Evolutionary conservation across 805 yeast genomes (phyloP).

Genomic region (Blastobotrys americana): DNA sequence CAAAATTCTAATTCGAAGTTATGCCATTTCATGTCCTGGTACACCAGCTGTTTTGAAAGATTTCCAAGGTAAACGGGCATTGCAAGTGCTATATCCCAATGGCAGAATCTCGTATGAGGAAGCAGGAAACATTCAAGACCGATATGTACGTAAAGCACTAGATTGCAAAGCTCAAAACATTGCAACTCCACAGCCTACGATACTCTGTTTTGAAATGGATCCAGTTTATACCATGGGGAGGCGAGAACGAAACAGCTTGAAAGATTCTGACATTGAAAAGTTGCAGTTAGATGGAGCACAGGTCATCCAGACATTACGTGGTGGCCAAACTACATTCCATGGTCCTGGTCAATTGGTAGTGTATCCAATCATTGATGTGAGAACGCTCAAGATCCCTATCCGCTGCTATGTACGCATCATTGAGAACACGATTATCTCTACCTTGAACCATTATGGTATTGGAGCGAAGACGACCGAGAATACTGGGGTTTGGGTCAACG

Average conservation of each 20-base stretch:
- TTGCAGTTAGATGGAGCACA: slow-evolving; percentile 37
- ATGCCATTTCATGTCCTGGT: background rate
- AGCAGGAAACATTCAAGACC: slow-evolving; percentile 18
- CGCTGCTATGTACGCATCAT: slow-evolving; percentile 61
- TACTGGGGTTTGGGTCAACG: slow-evolving; percentile 82
- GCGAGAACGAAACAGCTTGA: slow-evolving; percentile 53
- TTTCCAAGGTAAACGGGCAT: background rate
- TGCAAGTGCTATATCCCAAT: slow-evolving; percentile 11
- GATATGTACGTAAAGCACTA: slow-evolving; percentile 15
- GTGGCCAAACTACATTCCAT: slow-evolving; percentile 95
- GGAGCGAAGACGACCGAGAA: slow-evolving; percentile 49
- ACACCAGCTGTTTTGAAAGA: background rate
- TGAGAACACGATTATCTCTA: slow-evolving; percentile 47
- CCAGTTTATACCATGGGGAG: slow-evolving; percentile 92
- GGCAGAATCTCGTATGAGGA: slow-evolving; percentile 18
- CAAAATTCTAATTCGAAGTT: too few species aligned
- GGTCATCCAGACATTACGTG: slow-evolving; percentile 75
- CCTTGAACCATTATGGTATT: slow-evolving; percentile 39
- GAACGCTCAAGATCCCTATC: slow-evolving; percentile 51
- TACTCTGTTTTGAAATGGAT: slow-evolving; percentile 76
- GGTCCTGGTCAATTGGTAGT: slow-evolving; percentile 92
- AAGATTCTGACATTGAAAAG: slow-evolving; percentile 25
- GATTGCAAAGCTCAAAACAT: slow-evolving; percentile 18
- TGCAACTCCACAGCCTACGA: slow-evolving; percentile 38
- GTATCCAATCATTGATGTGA: slow-evolving; percentile 70